Percentiles rank a stretch among this genome's conserved stretches.
Conservation (phyloP, 495 filamentous ascomycete genomes). For the Penicillium flavigenum region DNA sequence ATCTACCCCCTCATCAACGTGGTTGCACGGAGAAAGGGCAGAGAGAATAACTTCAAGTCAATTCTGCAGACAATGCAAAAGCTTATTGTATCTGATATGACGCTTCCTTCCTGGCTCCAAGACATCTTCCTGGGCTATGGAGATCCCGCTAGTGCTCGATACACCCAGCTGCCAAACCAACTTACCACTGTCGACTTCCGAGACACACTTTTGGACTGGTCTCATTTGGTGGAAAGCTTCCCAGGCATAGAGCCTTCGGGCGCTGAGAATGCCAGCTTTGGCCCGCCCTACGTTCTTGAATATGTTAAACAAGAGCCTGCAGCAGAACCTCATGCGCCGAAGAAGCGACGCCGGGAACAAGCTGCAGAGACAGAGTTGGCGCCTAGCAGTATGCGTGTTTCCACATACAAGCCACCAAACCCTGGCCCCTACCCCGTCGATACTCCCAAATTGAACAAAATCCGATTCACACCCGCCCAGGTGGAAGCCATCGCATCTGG, state of each 20-base stretch:
- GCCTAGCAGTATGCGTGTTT: constrained; percentile 71
- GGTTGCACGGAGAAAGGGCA: constrained; percentile 75
- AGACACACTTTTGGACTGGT: constrained; percentile 94
- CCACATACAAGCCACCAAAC: constrained; percentile 88
- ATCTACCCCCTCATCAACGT: constrained; percentile 87
- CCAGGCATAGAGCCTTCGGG: constrained; percentile 78
- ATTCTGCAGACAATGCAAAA: constrained; percentile 88
- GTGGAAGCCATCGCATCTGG: constrained; percentile 91
- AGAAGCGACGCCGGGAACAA: constrained; percentile 79
- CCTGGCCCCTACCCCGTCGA: constrained; percentile 91
- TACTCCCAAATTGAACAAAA: constrained; percentile 74
- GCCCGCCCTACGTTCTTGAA: constrained; percentile 83
- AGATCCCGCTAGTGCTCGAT: constrained; percentile 83
- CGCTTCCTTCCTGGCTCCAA: constrained; percentile 87
- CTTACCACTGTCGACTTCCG: constrained; percentile 79
- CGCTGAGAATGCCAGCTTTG: constrained; percentile 69
- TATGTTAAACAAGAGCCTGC: constrained; percentile 49
- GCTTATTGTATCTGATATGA: constrained; percentile 80
- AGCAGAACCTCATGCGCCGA: constrained; percentile 56
- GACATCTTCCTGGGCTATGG: constrained; percentile 97
- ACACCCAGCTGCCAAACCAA: constrained; percentile 76
- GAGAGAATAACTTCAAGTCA: constrained; percentile 97
- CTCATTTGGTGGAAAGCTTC: constrained; percentile 85
- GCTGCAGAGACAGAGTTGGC: constrained; percentile 59
- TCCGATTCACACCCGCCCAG: constrained; percentile 89